Evolutionary conservation across 192 early-diverging fungal genomes (phyloP).

Genomic region (Dimargaris verticillata): DNA sequence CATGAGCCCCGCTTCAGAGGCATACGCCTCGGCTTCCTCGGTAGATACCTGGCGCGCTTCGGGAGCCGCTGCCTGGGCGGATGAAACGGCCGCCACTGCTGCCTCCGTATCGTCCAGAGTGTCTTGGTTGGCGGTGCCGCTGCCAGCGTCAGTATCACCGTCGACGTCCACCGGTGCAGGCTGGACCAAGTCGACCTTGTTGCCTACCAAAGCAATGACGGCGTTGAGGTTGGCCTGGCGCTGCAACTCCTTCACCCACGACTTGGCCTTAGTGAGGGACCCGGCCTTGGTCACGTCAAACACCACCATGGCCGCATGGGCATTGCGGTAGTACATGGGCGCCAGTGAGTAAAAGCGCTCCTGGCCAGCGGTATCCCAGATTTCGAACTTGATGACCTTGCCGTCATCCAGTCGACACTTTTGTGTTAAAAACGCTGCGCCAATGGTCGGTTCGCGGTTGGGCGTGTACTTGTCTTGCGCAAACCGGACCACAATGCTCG

Average conservation of each 20-base stretch:
- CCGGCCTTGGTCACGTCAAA: conserved; percentile 82
- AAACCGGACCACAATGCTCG: conserved; percentile 85
- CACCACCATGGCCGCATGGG: conserved; percentile 90
- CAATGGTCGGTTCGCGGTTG: conserved; percentile 97
- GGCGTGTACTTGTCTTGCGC: conserved; percentile 89
- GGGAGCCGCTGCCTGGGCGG: conserved; percentile 21
- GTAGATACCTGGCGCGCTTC: conserved; percentile 40
- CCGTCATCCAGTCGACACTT: conserved; percentile 77
- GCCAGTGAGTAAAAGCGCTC: conserved; percentile 90
- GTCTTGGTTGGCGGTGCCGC: conserved; percentile 3
- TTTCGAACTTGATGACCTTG: conserved; percentile 63
- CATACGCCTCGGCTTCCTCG: conserved; percentile 64
- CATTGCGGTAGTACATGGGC: conserved; percentile 96
- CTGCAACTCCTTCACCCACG: conserved; percentile 94
- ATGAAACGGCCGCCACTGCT: conserved; percentile 27
- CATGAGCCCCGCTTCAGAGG: conserved; percentile 60
- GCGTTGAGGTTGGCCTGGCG: conserved; percentile 88
- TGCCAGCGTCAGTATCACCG: conserved; percentile 13
- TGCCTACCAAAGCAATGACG: conserved; percentile 90
- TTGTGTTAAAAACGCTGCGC: conserved; percentile 82
- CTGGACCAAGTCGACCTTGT: conserved; percentile 79
- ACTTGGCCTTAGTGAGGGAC: conserved; percentile 82
- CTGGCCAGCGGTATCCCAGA: conserved; percentile 94
- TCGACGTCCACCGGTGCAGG: conserved; percentile 14
- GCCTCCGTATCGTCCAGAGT: conserved; percentile 8